phyloP scores from a whole-genome alignment of 2,329 filamentous ascomycete species.

The Nigrospora sphaerica region DNA sequence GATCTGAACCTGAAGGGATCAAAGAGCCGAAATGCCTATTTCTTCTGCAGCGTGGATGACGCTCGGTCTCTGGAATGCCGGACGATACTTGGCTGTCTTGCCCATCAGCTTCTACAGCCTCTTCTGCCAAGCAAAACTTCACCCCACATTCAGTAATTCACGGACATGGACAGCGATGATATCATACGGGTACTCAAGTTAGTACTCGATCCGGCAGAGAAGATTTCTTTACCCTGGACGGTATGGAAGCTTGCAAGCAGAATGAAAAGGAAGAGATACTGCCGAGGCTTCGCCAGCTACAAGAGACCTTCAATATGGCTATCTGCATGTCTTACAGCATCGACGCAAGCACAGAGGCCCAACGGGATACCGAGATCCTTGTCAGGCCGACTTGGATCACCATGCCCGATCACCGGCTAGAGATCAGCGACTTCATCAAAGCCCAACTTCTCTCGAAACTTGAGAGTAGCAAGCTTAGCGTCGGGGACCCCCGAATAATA shows the following conservation, averaged over 20 bases:
- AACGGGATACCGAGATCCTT: constrained; percentile 1
- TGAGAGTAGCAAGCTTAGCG: no score
- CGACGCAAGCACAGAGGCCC: constrained; percentile 9
- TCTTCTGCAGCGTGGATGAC: constrained; percentile 26
- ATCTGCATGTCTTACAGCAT: constrained; percentile 13
- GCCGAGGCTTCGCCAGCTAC: background rate
- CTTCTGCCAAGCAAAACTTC: background rate
- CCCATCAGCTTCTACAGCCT: constrained; percentile 5
- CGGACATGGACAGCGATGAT: background rate
- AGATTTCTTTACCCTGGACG: background rate
- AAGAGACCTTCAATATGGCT: background rate
- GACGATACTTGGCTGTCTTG: constrained; percentile 7
- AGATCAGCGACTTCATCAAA: no score
- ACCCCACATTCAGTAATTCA: background rate
- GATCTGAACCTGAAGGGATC: constrained; percentile 23
- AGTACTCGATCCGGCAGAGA: background rate
- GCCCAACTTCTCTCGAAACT: no score
- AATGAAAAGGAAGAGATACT: background rate
- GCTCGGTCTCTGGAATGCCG: background rate
- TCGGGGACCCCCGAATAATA: no score
- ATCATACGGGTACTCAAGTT: background rate
- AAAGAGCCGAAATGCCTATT: constrained; percentile 5
- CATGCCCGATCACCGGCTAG: no score
- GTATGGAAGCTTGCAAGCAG: background rate
- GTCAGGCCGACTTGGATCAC: no score